Base-by-base conservation (phyloP, 192 early-diverging fungal genomes). In the Helicostylum pulchrum region DNA sequence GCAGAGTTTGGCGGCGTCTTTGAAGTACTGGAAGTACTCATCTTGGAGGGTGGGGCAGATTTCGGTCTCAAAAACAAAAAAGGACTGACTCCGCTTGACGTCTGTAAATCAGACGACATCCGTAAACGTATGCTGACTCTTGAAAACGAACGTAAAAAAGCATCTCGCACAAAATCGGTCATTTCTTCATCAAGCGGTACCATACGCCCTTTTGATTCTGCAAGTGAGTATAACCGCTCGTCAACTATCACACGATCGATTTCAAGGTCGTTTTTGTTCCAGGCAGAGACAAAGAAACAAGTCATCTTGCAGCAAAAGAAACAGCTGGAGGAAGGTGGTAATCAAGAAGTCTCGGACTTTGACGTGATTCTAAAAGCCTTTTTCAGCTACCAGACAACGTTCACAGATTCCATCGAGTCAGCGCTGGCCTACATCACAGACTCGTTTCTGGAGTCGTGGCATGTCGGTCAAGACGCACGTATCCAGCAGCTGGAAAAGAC, bases 1-100 rank as follows among this genome's bases (percentile, higher is more conserved):
- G 75, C 78, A 20, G 80, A 82, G 43, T 79, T 75, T 59, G 77
- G 80, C 7, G 68, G 73, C n/a, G 66, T 82, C 0, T 36, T 70
- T 19, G 80, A 82, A 43, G 80, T 82, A 19, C 62, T 82, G 1
- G 67, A 67, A 12, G 74, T 82, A 1, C 48, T 82, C 31, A 65
- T 81, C 8, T 44, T 72, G 19, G 77, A 78, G 51, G 80, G 80
- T 3, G 49, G 68, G 7, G 80, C 80, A 8, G 73, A 78, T 67
- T 66, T 81, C 11, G 63, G 64, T 34, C 58, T 65, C 7, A 76
- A 74, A 15, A 81, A 81, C 53, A 77, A 73, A 32, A 81, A 77
- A 17, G 75, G 75, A 17, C 46, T 69, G 0, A 81, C 76, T 11
- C 70, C 80, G 0, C 19, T 81, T 3, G 80, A 81, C 70, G 65